Evolutionary conservation across 768 basidiomycete genomes (phyloP).

Genomic region (Kwoniella shandongensis): DNA sequence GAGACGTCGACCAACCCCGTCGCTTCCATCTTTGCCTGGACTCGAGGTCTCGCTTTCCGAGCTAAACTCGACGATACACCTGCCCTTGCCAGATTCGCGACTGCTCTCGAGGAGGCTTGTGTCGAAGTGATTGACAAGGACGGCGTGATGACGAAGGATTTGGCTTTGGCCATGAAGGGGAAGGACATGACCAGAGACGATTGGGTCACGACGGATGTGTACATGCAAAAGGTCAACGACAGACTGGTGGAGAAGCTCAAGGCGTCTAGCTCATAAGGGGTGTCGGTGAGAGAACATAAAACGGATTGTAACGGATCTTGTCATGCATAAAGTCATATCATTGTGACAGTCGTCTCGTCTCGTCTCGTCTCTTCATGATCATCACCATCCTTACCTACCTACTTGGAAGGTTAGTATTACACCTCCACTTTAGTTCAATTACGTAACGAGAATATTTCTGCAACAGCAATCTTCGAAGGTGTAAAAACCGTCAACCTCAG

Average conservation of each 20-base stretch:
- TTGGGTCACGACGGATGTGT: constrained; percentile 92
- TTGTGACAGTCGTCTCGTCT: not conserved
- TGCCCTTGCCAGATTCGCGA: constrained; percentile 69
- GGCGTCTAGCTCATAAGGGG: constrained; percentile 1
- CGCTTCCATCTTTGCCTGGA: constrained; percentile 98
- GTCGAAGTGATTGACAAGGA: constrained; percentile 88
- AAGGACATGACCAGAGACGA: constrained; percentile 85
- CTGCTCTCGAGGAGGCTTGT: constrained; percentile 79
- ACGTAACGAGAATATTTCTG: constrained; percentile 20
- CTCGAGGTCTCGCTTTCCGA: constrained; percentile 86
- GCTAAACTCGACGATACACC: constrained; percentile 87
- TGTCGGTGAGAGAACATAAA: not conserved
- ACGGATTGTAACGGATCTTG: not conserved
- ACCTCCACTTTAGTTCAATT: constrained; percentile 9
- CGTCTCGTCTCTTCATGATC: constrained; percentile 2
- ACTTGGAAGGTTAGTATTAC: not conserved
- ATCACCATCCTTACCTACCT: not conserved
- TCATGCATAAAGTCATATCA: not conserved
- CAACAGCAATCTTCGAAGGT: not conserved
- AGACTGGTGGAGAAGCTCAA: constrained; percentile 43
- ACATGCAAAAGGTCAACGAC: constrained; percentile 90
- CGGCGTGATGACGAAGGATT: constrained; percentile 93
- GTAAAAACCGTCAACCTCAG: constrained; percentile 2
- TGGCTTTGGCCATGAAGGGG: constrained; percentile 90
- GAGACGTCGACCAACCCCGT: constrained; percentile 99